Base-by-base conservation (phyloP, 2,329 filamentous ascomycete genomes). In the Colletotrichum horii region DNA sequence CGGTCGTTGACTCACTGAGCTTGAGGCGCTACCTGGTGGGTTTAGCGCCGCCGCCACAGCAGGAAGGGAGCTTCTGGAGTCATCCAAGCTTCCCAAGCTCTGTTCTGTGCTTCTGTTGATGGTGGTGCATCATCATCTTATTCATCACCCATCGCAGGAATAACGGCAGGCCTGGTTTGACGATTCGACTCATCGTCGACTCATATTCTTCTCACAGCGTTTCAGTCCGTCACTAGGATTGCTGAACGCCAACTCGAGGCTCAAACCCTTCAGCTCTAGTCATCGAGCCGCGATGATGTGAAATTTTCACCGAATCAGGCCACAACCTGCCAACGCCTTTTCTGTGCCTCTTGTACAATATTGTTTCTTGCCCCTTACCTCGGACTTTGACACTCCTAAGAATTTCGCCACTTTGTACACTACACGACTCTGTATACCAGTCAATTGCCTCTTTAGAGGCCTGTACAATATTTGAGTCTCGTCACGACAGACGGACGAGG, bases 181-280 rank as follows among this genome's bases (percentile, higher is more conserved):
- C 19, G 24, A 55, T 26, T 70, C 68, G 69, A 75, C 69, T 75
- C 73, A 72, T 72, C 61, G 16, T 61, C 72, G 69, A 75, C 61
- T 75, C 69, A 75, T 26, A 19, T 22, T 58, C 55, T 28, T 34
- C 34, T 48, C n/a, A 38, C 15, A 30, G 58, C 28, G 38, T 26
- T 43, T 62, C 62, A 58, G 28, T 26, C 55, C 30, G 15, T 26
- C 24, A 28, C 24, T 12, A 58, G 32, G 15, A n/a, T 56, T 19
- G 22, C 48, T n/a, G 55, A 32, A 28, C 24, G 28, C 24, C 48
- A 43, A 64, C 15, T 66, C 52, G 16, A 58, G 28, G 36, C 38
- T 66, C 72, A 30, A 66, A 48, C 38, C 72, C 71, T 43, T 58
- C 30, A 14, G 36, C 52, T 61, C 30, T 66, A n/a, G 60, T 34